Evolutionary conservation across 306 rosid species (phyloP), one percentile per base, ranked within the genome.

Genomic region (Medicago ruthenica): DNA sequence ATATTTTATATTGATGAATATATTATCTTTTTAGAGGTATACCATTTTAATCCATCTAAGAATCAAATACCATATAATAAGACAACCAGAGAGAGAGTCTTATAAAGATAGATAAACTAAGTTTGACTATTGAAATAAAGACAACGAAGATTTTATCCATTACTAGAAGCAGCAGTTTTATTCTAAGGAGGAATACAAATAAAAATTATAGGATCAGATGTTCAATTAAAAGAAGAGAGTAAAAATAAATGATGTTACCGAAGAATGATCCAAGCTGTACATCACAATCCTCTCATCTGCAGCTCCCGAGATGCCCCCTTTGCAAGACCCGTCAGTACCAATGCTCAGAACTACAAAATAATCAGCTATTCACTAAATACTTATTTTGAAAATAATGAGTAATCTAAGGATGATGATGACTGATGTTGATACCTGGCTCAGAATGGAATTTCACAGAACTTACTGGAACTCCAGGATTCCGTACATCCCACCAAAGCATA

Each of bases 401-500:
- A 70, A 55, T 65, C 70, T 3, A 67, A 41, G 53, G 64, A 76
- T 12, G 65, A 27, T 27, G 31, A 27, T 27, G 31, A 27, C 55
- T 16, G 41, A 64, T 47, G 72, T 74, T 34, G 59, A 72, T 40
- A 95, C 98, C 92, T 81, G 98, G 96, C 75, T 95, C 97, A 73
- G 93, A 85, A 83, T 95, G 98, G 67, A 88, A 92, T 82, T 89
- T 92, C 53, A 90, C 97, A 51, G 87, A 85, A 48, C 96, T 81
- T 71, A 89, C 1, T 45, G 97, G 98, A 80, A 75, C 80, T 41
- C 84, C 79, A 0, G 88, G 89, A 75, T 92, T 85, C 80, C 97
- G 84, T 74, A 92, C 39, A 85, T 95, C 98, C 98, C 98, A 90
- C 97, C 92, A 95, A 77, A 92, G 97, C 97, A 95, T 92, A 77